phyloP scores from a whole-genome alignment of 352 stramenopile genomes.

The Globisporangium megalacanthum region DNA sequence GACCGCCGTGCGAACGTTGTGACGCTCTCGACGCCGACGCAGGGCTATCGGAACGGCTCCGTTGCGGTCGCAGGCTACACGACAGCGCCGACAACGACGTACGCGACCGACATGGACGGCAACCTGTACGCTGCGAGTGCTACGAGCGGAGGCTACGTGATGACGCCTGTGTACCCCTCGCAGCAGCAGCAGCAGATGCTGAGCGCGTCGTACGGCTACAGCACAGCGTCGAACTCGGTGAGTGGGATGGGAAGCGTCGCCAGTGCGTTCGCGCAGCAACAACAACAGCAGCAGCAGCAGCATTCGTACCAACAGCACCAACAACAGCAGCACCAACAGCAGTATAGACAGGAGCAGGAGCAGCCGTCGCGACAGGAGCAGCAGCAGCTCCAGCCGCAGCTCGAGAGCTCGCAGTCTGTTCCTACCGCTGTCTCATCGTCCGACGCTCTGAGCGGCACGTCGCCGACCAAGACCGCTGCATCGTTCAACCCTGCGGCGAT shows the following conservation, averaged over 20 bases:
- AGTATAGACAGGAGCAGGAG: constrained; percentile 26
- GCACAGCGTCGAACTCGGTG: constrained; percentile 6
- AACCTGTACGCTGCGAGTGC: constrained; percentile 37
- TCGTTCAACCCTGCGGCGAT: constrained; percentile 49
- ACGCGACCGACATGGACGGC: constrained; percentile 31
- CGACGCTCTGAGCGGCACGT: constrained; percentile 11
- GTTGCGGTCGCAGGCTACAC: not conserved
- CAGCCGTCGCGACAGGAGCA: constrained; percentile 14
- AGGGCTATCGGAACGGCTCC: constrained; percentile 1
- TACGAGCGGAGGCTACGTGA: constrained; percentile 25
- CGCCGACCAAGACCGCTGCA: not conserved
- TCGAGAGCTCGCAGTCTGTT: not conserved
- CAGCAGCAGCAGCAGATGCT: constrained; percentile 18
- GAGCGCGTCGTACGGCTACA: constrained; percentile 14
- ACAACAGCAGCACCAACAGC: constrained; percentile 24
- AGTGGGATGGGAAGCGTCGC: constrained; percentile 11
- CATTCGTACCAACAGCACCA: constrained; percentile 13
- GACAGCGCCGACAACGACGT: constrained; percentile 3
- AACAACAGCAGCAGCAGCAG: constrained; percentile 25
- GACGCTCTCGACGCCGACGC: constrained; percentile 23
- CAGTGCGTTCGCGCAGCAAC: constrained; percentile 35
- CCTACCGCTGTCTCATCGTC: not conserved
- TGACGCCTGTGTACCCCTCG: constrained; percentile 11
- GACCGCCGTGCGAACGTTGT: constrained; percentile 42
- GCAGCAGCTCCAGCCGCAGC: constrained; percentile 16